Base-by-base conservation (phyloP, 768 basidiomycete genomes). In the Pleurotus platypus region DNA sequence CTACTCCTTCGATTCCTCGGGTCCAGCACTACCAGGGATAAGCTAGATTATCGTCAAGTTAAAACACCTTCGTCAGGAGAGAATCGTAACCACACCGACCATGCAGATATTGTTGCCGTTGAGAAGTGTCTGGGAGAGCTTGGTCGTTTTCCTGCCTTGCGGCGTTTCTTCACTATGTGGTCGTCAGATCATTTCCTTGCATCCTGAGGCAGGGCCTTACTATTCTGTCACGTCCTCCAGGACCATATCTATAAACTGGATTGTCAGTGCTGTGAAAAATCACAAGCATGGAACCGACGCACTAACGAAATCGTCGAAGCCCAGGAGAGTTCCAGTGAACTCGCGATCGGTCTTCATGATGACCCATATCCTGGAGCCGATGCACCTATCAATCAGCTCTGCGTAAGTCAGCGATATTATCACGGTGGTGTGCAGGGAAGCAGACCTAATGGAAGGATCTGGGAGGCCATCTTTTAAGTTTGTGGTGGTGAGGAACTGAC, bases 241-340 rank as follows among this genome's bases (percentile, higher is more conserved):
- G 5, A 95, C 93, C 89, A 95, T 92, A 68, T 94, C 92, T 94
- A 35, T 35, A 35, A 11, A 54, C 24, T 18, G 37, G 24, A 39
- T 39, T 22, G 26, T 22, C 2, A 24, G 39, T 49, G 38, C 55
- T 37, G 13, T 40, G 45, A 56, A 60, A 40, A 22, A 27, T 46
- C 45, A 43, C 26, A 51, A 56, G 11, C 24, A 18, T 39, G 26
- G 24, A 7, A 54, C 9, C 27, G 40, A 95, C 96, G 82, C 70
- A 98, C 96, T 99, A 72, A 99, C 96, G 71, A 96, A 99, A 73
- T 99, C 96, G 69, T 99, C 96, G 65, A 99, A 99, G 2, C 96
- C 96, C 35, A 96, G 80, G 42, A 99, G 78, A 2, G 87, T 97
- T 9, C 96, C 96, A 20, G 90, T 92, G 74, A 98, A 99, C 75